Percentiles rank a stretch among this genome's conserved stretches.
Evolutionary conservation across 2,329 filamentous ascomycete genomes (phyloP).

Genomic region (Arthrobotrys sphaeroides): DNA sequence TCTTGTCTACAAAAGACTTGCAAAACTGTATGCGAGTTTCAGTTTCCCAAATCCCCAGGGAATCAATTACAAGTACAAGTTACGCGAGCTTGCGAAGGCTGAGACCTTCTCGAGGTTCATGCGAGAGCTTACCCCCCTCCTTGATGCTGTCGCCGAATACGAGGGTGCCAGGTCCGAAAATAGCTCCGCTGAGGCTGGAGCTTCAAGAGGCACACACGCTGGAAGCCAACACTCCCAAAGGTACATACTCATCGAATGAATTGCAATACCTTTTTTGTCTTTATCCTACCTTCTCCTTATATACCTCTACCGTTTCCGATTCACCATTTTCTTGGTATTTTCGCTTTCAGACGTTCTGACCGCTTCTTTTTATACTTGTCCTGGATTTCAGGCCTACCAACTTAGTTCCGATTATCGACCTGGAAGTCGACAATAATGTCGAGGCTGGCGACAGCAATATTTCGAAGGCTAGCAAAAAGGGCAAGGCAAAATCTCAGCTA

Average conservation of each 20-base stretch:
- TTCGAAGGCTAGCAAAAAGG: conserved; percentile 25
- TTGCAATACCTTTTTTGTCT: not conserved
- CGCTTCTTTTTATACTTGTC: conserved; percentile 1
- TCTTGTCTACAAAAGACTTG: not conserved
- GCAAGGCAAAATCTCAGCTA: not conserved
- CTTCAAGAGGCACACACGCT: not conserved
- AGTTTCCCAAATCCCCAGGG: not conserved
- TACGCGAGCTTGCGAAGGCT: not conserved
- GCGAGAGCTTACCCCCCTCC: not conserved
- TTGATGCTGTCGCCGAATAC: not conserved
- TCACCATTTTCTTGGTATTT: not conserved
- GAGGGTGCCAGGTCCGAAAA: not conserved
- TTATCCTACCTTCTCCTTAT: not conserved
- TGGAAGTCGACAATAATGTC: not conserved
- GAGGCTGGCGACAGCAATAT: not conserved
- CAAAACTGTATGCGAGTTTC: conserved; percentile 5
- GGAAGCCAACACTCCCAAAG: not conserved
- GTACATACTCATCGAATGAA: conserved; percentile 47
- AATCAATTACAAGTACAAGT: not conserved
- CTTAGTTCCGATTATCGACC: no score
- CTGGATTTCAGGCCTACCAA: not conserved
- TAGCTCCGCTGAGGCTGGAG: not conserved
- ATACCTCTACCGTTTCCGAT: no score
- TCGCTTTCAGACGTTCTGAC: conserved; percentile 20
- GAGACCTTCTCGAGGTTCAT: conserved; percentile 7